phyloP scores from a whole-genome alignment of 2,329 filamentous ascomycete genomes.

The Colletotrichum sp. region DNA sequence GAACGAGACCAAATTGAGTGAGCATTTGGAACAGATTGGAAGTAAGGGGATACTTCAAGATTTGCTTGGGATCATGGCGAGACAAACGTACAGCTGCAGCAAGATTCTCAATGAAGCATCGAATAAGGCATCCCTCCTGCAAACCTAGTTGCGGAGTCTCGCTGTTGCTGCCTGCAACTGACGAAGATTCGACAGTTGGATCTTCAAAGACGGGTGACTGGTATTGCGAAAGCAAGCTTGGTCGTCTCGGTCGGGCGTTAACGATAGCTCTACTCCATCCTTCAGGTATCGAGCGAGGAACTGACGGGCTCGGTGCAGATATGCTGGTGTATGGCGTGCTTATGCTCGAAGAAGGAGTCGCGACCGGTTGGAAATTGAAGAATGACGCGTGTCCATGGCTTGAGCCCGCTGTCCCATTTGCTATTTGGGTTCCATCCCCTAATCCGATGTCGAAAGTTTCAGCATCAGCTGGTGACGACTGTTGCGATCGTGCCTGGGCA shows the following conservation, averaged over 20 bases:
- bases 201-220: not conserved
- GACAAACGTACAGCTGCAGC: not conserved
- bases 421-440: not conserved
- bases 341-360: not conserved
- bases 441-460: not conserved
- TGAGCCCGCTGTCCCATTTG: not conserved
- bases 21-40: not conserved
- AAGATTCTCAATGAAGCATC: slow-evolving; percentile 1
- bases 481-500: not conserved
- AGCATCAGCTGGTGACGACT: not conserved
- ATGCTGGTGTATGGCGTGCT: not conserved
- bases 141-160: not conserved
- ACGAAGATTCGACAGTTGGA: not conserved
- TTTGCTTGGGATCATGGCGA: not conserved
- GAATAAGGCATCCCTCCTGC: not conserved
- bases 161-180: not conserved
- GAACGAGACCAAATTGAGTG: not conserved
- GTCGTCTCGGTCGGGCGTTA: not conserved
- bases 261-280: not conserved
- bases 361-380: not conserved
- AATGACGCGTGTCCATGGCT: not conserved
- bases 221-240: not conserved
- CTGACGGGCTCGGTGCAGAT: not conserved
- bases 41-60: too few relatives aligned
- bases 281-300: not conserved